Base-by-base conservation (phyloP, 2,329 filamentous ascomycete species). In the Stachybotrys echinatus region DNA sequence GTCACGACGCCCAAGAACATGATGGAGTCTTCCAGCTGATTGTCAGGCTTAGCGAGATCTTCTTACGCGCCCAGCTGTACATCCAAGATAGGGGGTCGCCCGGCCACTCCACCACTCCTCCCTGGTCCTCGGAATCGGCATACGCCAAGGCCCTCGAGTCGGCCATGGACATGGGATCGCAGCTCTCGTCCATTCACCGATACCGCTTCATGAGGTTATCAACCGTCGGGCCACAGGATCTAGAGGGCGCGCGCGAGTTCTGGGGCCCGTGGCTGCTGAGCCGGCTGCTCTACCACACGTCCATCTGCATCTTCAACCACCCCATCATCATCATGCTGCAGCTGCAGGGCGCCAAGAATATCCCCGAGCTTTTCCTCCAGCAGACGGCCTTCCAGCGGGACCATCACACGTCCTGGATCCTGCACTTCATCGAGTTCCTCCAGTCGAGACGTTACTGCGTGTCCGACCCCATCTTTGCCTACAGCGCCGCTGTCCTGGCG, bases 231-330 rank as follows among this genome's bases (percentile, higher is more conserved):
- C 12, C n/a, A 12, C 18, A 44, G 2, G 40, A 42, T 2, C 23
- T 53, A 20, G 45, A 53, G 31, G n/a, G 27, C 3, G 23, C 40
- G 2, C 40, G 48, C 12, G 22, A 31, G 21, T 53, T 50, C 20
- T 53, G 45, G 51, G 48, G 37, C 7, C 51, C 49, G 3, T 53
- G 51, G 51, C 19, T 53, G 20, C 45, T 53, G 17, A 53, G 22
- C 5, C 51, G 51, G n/a, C 20, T 53, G 8, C 22, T 53, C n/a
- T 53, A 53, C 27, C 51, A 53, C 34, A 43, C 49, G 12, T 44
- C 34, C 17, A 48, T 53, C 23, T 53, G 51, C 38, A 40, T 51
- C 17, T 14, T 51, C 3, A 53, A 53, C 18, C 51, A 53, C 27
- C 45, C 51, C 17, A 14, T 53, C 3, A 45, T 53, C 10, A 22